Conservation (phyloP, 2,329 filamentous ascomycete genomes). For the Ceratocystis diversiconidia region DNA sequence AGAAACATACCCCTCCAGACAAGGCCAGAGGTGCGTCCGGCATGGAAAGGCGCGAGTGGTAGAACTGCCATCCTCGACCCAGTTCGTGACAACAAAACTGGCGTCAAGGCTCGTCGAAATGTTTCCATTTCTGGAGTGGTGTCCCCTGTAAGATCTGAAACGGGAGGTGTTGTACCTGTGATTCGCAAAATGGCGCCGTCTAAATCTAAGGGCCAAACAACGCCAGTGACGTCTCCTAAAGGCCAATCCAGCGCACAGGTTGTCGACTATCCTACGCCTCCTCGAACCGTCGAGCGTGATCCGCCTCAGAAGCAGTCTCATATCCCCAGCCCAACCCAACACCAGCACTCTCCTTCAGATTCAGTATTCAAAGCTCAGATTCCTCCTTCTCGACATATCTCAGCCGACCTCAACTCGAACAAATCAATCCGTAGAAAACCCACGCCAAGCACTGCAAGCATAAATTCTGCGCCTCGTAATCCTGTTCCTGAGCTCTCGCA, state of each 20-base stretch:
- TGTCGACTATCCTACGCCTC: slow-evolving; percentile 14
- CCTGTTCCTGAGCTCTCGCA: slow-evolving; percentile 11
- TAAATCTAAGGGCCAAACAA: neutral
- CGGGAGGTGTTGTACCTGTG: slow-evolving; percentile 7
- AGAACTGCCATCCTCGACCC: slow-evolving; percentile 49
- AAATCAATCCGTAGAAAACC: slow-evolving; percentile 36
- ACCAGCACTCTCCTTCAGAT: slow-evolving; percentile 1
- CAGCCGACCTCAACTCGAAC: slow-evolving; percentile 9
- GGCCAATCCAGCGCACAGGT: neutral
- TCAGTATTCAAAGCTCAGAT: slow-evolving; percentile 9
- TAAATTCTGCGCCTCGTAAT: neutral
- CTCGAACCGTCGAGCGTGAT: slow-evolving; percentile 15
- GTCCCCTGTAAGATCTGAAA: slow-evolving; percentile 14
- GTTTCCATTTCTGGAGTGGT: slow-evolving; percentile 10
- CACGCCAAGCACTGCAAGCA: slow-evolving; percentile 23
- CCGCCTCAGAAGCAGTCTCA: slow-evolving; percentile 19
- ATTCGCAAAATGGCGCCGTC: slow-evolving; percentile 17
- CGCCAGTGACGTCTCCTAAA: slow-evolving; percentile 12
- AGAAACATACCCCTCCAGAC: neutral
- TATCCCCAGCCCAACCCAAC: slow-evolving; percentile 19
- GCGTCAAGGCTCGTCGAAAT: slow-evolving; percentile 12
- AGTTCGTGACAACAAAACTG: slow-evolving; percentile 38
- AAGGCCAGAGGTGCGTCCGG: slow-evolving; percentile 32
- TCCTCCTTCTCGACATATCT: slow-evolving; percentile 7
- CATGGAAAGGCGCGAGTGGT: slow-evolving; percentile 63